phyloP scores from a whole-genome alignment of 192 early-diverging fungal genomes.

The Diversispora epigaea region DNA sequence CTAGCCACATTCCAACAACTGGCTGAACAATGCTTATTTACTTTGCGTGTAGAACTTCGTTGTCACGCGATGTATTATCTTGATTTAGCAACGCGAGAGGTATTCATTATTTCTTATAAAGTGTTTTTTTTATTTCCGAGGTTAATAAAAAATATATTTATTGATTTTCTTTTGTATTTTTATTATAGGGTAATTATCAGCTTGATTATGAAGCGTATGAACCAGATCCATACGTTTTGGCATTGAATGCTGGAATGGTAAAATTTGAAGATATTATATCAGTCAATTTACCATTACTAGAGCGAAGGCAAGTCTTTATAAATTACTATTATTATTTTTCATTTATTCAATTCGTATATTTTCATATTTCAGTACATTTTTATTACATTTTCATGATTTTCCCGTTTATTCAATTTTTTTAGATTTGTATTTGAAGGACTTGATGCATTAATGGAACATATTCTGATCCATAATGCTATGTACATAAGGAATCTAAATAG shows the following conservation, averaged over 20 bases:
- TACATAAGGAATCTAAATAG: slow-evolving; percentile 68
- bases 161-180: slow-evolving; percentile 1
- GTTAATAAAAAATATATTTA: background rate
- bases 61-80: slow-evolving; percentile 85
- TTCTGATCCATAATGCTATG: slow-evolving; percentile 64
- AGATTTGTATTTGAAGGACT: slow-evolving; percentile 86
- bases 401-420: background rate
- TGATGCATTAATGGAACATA: slow-evolving; percentile 68
- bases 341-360: background rate
- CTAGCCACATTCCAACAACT: slow-evolving; percentile 68
- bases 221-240: slow-evolving; percentile 84
- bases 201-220: slow-evolving; percentile 76
- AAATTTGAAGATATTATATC: slow-evolving; percentile 72
- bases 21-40: slow-evolving; percentile 77
- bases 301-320: slow-evolving; percentile 52
- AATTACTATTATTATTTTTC: background rate
- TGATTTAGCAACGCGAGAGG: slow-evolving; percentile 87
- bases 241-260: slow-evolving; percentile 77
- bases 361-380: background rate
- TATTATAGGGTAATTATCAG: slow-evolving; percentile 70
- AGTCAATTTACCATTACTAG: slow-evolving; percentile 58
- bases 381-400: background rate
- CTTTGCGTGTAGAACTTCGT: slow-evolving; percentile 79
- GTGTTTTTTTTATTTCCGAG: no score
- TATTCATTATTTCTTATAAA: slow-evolving; percentile 32